Evolutionary conservation across 805 yeast genomes (phyloP).

Genomic region (Kodamaea kaohsiungensis): DNA sequence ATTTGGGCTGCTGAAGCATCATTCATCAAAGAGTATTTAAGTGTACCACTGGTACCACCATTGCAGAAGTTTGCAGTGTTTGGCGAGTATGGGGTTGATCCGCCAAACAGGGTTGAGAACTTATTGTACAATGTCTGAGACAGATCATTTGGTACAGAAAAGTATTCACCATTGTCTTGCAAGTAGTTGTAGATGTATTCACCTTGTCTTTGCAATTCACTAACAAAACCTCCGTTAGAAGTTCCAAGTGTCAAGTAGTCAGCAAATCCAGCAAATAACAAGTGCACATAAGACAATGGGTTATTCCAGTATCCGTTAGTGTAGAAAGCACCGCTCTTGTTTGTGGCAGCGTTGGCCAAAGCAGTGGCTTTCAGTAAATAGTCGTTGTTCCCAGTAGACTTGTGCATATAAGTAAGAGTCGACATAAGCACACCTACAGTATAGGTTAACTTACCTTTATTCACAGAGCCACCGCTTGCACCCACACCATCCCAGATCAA

Average conservation of each 20-base stretch:
- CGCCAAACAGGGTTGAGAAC: conserved; percentile 7
- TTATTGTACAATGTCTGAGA: conserved; percentile 9
- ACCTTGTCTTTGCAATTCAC: conserved; percentile 12
- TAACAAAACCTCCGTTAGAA: conserved; percentile 7
- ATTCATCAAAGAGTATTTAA: conserved; percentile 18
- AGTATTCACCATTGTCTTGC: conserved; percentile 17
- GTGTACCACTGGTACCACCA: conserved; percentile 10
- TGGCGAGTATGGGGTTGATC: conserved; percentile 7
- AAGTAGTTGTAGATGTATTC: conserved; percentile 15
- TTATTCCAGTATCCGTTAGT: conserved; percentile 20
- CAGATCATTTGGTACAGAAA: conserved; percentile 7
- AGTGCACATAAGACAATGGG: conserved; percentile 16
- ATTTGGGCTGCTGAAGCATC: conserved; percentile 24
- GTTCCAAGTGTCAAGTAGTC: conserved; percentile 15
- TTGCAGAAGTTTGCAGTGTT: conserved; percentile 12
- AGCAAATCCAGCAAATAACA: conserved; percentile 18
- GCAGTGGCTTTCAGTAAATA: conserved; percentile 11
- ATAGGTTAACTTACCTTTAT: conserved; percentile 16
- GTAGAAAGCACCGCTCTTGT: conserved; percentile 14
- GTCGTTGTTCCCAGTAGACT: conserved; percentile 7
- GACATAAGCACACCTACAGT: conserved; percentile 16
- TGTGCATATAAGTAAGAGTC: conserved; percentile 12
- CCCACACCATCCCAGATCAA: conserved; percentile 15
- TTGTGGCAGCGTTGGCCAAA: conserved; percentile 13
- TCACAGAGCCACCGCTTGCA: conserved; percentile 5